Evolutionary conservation across 1,284 basidiomycete genomes (phyloP), one percentile per base, ranked within the genome.

Genomic region (Pascua sp.): DNA sequence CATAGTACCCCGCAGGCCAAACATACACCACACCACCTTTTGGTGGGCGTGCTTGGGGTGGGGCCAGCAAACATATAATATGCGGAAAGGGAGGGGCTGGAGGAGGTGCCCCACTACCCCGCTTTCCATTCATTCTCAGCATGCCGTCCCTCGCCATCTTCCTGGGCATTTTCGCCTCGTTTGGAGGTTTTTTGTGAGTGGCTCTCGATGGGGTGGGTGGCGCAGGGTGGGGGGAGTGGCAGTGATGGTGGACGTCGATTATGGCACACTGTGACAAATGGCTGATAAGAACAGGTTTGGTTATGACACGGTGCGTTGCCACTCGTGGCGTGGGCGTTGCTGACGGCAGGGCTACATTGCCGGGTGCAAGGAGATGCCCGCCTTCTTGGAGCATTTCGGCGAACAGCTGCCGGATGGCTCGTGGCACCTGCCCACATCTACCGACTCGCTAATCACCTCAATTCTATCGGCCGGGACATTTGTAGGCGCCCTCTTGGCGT

Each of bases 101-200:
- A 32, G 7, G 7, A 32, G 24, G 24, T 32, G 24, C 24, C 24
- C 24, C 24, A 32, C 24, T 32, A 32, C 24, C 24, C 24, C 24
- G 24, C 24, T 32, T 32, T 32, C 24, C 24, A 32, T 32, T 32
- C 24, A 32, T 7, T 32, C 24, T 17, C 16, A 43, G 16, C 38
- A 58, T 60, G 51, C 50, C 49, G n/a, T 49, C 58, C 2, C 54
- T 60, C 24, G 54, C 54, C 17, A 40, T 60, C 40, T 50, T 60
- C 53, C 51, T 60, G 8, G 58, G 58, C 42, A 47, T 51, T 17
- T 60, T 60, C 39, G 58, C 58, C 53, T 60, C 58, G 8, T 60
- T 60, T 24, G 58, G 49, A 11, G 58, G 58, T 16, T 60, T 60
- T 47, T 43, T 60, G 53, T 60, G 13, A 55, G 58, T 44, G 4